Base-by-base conservation (phyloP, 2,329 filamentous ascomycete genomes). In the Chaetomium strumarium region DNA sequence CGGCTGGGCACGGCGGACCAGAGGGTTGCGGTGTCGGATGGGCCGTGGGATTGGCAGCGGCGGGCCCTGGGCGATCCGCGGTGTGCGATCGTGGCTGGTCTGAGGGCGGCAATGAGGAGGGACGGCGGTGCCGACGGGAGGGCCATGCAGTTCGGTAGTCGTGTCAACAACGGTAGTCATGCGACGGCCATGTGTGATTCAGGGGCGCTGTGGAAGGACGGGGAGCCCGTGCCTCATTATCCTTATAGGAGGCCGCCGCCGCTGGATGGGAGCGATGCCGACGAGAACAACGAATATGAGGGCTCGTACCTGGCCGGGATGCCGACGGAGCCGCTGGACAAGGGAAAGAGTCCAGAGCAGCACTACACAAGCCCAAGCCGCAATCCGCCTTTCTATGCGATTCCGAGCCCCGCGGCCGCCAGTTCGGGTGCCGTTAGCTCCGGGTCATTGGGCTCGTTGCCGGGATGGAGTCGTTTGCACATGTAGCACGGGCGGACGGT, bases 1-100 rank as follows among this genome's bases (percentile, higher is more conserved):
- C 33, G 58, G 30, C 34, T 62, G 20, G 61, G 61, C 5, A 60
- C 51, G 9, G 58, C 57, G 33, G 60, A 63, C 37, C 61, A 63
- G 60, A 43, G 50, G 42, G 29, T 53, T 5, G 52, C 53, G 5
- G 48, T 60, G 19, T 46, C 31, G 8, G 53, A 51, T 2, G 60
- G 60, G 12, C 60, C 60, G 47, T 63, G 61, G 61, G 42, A 58
- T 20, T 53, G 53, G 56, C 57, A 60, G 47, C 43, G 58, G 31
- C 29, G 52, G 36, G 60, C 46, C 34, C n/a, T 62, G 52, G 55
- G 51, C 3, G 54, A 58, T 52, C 16, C 33, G 20, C 17, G 48
- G 40, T 55, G 54, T 38, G 54, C 40, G 20, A 14, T 60, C 39
- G 31, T 57, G 17, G 39, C 20, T 5, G 52, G 57, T 37, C 19